Base-by-base conservation (phyloP, 345 rosid species). In the Arabis hirsuta region DNA sequence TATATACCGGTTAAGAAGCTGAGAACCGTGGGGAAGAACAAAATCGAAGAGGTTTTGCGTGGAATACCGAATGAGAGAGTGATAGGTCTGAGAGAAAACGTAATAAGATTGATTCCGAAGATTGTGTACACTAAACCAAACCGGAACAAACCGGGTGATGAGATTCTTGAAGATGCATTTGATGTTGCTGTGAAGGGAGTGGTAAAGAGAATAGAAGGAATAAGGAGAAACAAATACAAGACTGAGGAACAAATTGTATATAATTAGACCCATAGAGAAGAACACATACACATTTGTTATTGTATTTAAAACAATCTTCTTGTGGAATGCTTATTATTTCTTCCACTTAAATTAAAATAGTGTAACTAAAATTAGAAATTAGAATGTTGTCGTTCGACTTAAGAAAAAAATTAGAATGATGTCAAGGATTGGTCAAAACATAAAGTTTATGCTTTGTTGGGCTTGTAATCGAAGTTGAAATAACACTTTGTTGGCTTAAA, bases 81-180 rank as follows among this genome's bases (percentile, higher is more conserved):
- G 9, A 7, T 16, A 8, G 64, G 69, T 1, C 72, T 86, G 89
- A 80, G 87, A 65, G 81, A 80, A 46, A 82, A 77, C 65, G 83
- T 84, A 0, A 60, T 86, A 45, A 36, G 34, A 46, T 50, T 86
- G 70, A 64, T 88, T 48, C 93, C 90, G 2, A 86, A 75, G 73
- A 67, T 86, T 50, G 67, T 83, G 24, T 86, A 84, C 45, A 78
- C 80, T 12, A 71, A 81, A 67, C 75, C 82, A 3, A 62, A 68
- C 66, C 67, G 45, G 47, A 7, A 65, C 2, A 53, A 70, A 64
- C 59, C 58, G 14, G 77, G 8, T 26, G 32, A 12, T 22, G 70
- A 65, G 22, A 44, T n/a, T 5, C 14, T 76, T 36, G 86, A 81
- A 43, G 94, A 86, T 81, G 85, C 91, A 43, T 77, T 86, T 54